These are phyloP conservation scores for Nasturtium officinale DNA, from an alignment of 345 rosid species.

Conservation along the genomic window DNA sequence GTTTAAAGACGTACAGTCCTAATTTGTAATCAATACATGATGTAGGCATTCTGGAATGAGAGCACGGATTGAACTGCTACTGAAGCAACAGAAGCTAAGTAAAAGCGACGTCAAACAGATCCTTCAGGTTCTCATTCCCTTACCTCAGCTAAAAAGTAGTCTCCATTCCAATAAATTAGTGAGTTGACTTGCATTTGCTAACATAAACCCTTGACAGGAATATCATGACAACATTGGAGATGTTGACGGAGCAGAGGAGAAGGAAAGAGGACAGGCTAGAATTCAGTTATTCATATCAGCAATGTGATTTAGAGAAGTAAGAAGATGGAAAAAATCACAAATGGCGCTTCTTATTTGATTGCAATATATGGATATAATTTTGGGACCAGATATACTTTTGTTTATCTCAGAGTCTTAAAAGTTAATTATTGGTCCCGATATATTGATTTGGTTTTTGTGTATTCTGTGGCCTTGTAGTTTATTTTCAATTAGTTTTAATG, in stretches of 20 bases:
- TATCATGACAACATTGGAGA: slow-evolving; percentile 95
- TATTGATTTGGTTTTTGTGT: no score
- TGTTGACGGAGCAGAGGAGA: slow-evolving; percentile 91
- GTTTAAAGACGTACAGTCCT: background rate
- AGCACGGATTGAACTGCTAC: slow-evolving; percentile 81
- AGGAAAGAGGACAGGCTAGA: slow-evolving; percentile 77
- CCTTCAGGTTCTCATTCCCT: slow-evolving; percentile 65
- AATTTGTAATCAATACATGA: slow-evolving; percentile 17
- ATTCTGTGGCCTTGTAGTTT: no score
- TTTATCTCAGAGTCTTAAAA: no score
- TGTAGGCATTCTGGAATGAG: slow-evolving; percentile 74
- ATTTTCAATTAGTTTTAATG: no score
- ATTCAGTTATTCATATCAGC: slow-evolving; percentile 74
- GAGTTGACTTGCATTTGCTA: background rate
- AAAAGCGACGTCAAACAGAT: slow-evolving; percentile 71
- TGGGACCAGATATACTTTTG: no score
- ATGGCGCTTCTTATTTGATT: no score
- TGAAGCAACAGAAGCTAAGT: slow-evolving; percentile 89
- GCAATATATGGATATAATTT: no score
- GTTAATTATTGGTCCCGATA: no score
- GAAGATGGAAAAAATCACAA: background rate
- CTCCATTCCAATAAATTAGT: background rate
- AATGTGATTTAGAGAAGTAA: slow-evolving; percentile 43
- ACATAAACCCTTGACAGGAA: slow-evolving; percentile 52
- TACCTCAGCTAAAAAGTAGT: slow-evolving; percentile 3